Percentiles rank a stretch among this genome's conserved stretches.
These are phyloP conservation scores for Thraustochytrium sp. DNA, from an alignment of 352 stramenopile species.

Conservation along the genomic window DNA sequence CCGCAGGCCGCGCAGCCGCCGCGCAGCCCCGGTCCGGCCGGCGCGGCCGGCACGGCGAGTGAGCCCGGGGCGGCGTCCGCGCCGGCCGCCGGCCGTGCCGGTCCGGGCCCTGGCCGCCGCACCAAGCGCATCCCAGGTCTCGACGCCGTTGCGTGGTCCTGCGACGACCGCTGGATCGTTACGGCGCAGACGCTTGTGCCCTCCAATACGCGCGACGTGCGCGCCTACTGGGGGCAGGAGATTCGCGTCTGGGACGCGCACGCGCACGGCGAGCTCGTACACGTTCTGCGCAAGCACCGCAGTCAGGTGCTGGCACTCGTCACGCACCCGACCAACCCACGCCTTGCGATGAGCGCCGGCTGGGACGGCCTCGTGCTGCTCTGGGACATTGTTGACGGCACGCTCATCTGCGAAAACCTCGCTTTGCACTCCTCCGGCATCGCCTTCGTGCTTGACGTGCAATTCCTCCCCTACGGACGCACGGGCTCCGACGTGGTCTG, in stretches of 20 bases:
- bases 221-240: conserved; percentile 36
- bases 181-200: conserved; percentile 63
- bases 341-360: conserved; percentile 67
- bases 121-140: conserved; percentile 40
- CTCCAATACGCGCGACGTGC: background rate
- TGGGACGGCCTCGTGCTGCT: conserved; percentile 71
- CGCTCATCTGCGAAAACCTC: conserved; percentile 48
- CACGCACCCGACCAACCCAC: conserved; percentile 65
- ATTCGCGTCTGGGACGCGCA: conserved; percentile 49
- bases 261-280: conserved; percentile 25
- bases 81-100: background rate
- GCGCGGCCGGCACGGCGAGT: background rate
- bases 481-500: conserved; percentile 63
- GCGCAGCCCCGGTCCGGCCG: background rate
- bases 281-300: conserved; percentile 57
- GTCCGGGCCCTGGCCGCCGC: background rate
- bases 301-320: conserved; percentile 70
- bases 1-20: background rate
- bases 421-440: conserved; percentile 48
- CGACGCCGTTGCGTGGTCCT: conserved; percentile 61
- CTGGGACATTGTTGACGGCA: conserved; percentile 73
- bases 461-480: conserved; percentile 63
- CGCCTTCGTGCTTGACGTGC: conserved; percentile 60
- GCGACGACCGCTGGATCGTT: conserved; percentile 65
- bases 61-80: background rate